Evolutionary conservation across 805 yeast genomes (phyloP).

Genomic region (Metschnikowia baotianmanensis): DNA sequence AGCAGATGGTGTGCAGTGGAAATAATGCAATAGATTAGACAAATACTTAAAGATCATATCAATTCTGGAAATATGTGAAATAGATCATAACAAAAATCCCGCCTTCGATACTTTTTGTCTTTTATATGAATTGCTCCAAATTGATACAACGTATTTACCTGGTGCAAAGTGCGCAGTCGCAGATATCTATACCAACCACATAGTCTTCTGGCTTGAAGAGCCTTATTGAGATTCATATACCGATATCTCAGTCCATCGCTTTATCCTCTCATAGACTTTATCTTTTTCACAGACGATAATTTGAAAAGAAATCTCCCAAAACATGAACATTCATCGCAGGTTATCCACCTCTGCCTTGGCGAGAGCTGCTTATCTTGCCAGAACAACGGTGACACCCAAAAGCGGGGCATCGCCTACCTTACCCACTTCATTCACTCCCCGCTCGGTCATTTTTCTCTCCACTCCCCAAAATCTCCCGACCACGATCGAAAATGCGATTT

Average conservation of each 20-base stretch:
- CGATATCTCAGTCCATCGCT: too few relatives aligned
- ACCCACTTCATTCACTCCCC: constrained; percentile 21
- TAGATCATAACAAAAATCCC: too few relatives aligned
- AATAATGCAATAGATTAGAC: neutral
- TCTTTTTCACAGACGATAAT: too few relatives aligned
- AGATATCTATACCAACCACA: too few relatives aligned
- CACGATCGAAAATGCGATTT: constrained; percentile 31
- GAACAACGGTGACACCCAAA: constrained; percentile 16
- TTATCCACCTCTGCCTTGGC: constrained; percentile 10
- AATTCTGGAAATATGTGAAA: too few relatives aligned
- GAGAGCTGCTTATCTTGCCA: constrained; percentile 14
- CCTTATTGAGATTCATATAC: too few relatives aligned
- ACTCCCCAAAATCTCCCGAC: constrained; percentile 34
- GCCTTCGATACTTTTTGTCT: too few relatives aligned
- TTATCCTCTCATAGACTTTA: neutral
- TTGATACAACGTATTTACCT: too few relatives aligned
- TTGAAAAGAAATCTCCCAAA: neutral
- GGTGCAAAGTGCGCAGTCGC: too few relatives aligned
- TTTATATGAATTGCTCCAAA: too few relatives aligned
- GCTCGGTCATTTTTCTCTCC: constrained; percentile 33
- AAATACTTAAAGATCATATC: too few relatives aligned
- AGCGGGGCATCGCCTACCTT: neutral
- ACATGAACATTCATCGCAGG: constrained; percentile 4
- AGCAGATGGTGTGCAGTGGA: neutral
- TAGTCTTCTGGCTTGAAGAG: too few relatives aligned